These are phyloP conservation scores for Aaosphaeria pasadenensis DNA, from an alignment of 2,329 filamentous ascomycete genomes.

Conservation along the genomic window DNA sequence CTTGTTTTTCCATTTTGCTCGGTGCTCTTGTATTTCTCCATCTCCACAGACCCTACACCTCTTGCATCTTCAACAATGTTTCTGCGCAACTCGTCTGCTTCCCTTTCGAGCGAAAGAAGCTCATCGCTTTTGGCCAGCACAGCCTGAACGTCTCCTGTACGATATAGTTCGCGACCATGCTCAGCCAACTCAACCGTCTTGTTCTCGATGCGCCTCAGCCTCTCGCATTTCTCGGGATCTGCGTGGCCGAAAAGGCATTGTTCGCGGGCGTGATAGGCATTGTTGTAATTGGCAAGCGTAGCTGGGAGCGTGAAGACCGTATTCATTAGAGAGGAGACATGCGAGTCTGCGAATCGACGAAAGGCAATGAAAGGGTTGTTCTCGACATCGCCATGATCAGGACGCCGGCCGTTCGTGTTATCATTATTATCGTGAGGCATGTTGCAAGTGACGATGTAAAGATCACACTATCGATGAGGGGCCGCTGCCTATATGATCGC, in stretches of 20 bases:
- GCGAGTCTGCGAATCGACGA: slow-evolving; percentile 59
- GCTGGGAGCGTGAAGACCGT: slow-evolving; percentile 45
- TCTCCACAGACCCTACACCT: background rate
- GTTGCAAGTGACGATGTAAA: background rate
- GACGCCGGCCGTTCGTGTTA: slow-evolving; percentile 11
- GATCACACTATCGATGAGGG: background rate
- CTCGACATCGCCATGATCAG: slow-evolving; percentile 14
- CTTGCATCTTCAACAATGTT: slow-evolving; percentile 16
- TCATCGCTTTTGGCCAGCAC: slow-evolving; percentile 32
- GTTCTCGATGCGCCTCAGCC: slow-evolving; percentile 20
- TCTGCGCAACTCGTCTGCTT: slow-evolving; percentile 22
- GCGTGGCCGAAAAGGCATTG: slow-evolving; percentile 32
- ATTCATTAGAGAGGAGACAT: slow-evolving; percentile 54
- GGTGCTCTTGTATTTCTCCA: background rate
- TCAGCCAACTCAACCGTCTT: slow-evolving; percentile 16
- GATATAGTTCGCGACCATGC: slow-evolving; percentile 23
- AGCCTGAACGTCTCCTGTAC: slow-evolving; percentile 21
- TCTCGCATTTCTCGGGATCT: slow-evolving; percentile 22
- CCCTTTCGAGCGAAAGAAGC: slow-evolving; percentile 20
- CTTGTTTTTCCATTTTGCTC: slow-evolving; percentile 17
- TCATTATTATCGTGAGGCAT: slow-evolving; percentile 25
- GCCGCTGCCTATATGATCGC: background rate
- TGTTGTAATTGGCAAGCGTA: slow-evolving; percentile 28
- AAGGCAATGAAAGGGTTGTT: slow-evolving; percentile 59
- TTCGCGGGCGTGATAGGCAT: slow-evolving; percentile 26